These are phyloP conservation scores for Globisporangium ultimum DNA, from an alignment of 352 stramenopile genomes.

Conservation along the genomic window DNA sequence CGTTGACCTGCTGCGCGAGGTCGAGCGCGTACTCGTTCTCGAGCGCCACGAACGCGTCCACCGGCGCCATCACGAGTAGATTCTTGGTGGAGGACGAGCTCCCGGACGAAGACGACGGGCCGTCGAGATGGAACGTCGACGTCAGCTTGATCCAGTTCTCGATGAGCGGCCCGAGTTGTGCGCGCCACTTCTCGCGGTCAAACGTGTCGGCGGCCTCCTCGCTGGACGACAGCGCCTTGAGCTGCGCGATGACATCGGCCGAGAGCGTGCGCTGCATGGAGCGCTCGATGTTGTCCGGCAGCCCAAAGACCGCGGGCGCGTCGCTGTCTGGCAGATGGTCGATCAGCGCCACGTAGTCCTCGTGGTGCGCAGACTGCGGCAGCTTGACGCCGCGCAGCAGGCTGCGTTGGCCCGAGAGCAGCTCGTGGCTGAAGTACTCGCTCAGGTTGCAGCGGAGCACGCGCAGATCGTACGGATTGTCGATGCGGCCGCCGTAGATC, in stretches of 20 bases:
- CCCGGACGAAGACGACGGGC: background rate
- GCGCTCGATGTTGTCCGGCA: slow-evolving; percentile 94
- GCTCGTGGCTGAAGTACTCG: slow-evolving; percentile 84
- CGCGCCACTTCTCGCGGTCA: slow-evolving; percentile 89
- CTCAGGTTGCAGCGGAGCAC: slow-evolving; percentile 88
- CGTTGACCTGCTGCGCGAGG: slow-evolving; percentile 69
- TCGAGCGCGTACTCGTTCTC: slow-evolving; percentile 86
- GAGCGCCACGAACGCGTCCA: slow-evolving; percentile 89
- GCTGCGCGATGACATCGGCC: slow-evolving; percentile 75
- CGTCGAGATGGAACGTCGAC: slow-evolving; percentile 50
- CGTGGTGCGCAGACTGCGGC: slow-evolving; percentile 53
- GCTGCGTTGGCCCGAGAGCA: slow-evolving; percentile 60
- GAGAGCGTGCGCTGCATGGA: slow-evolving; percentile 91
- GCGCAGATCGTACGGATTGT: slow-evolving; percentile 91
- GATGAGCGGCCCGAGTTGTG: slow-evolving; percentile 86
- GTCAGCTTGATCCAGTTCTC: slow-evolving; percentile 89
- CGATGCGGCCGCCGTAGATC: slow-evolving; percentile 93
- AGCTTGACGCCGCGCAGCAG: slow-evolving; percentile 71
- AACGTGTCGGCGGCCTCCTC: slow-evolving; percentile 70
- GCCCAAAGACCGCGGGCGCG: slow-evolving; percentile 83
- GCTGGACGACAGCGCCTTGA: slow-evolving; percentile 80
- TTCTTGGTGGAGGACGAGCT: slow-evolving; percentile 22
- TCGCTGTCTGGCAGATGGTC: slow-evolving; percentile 71
- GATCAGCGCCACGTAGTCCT: slow-evolving; percentile 70
- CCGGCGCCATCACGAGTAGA: slow-evolving; percentile 53